Evolutionary conservation across 1,284 basidiomycete genomes (phyloP).

Genomic region (Coniferiporia sulphurascens): DNA sequence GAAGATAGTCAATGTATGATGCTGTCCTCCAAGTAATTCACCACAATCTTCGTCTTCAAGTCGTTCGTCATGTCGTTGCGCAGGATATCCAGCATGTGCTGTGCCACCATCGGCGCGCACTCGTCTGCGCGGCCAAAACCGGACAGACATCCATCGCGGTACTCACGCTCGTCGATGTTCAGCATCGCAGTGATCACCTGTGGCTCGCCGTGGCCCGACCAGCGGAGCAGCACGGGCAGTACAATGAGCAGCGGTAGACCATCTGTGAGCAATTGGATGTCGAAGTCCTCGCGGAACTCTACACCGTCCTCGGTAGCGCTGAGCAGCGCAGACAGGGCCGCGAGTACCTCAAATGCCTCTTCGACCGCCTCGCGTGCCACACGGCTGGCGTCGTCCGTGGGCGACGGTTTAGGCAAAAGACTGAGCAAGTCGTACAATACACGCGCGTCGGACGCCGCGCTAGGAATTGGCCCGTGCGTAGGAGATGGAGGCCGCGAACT

Average conservation of each 20-base stretch:
- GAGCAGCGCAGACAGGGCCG: slow-evolving; percentile 51
- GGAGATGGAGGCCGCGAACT: slow-evolving; percentile 66
- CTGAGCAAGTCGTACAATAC: slow-evolving; percentile 54
- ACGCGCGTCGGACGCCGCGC: slow-evolving; percentile 51
- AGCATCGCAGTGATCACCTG: slow-evolving; percentile 49
- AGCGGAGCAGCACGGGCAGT: slow-evolving; percentile 57
- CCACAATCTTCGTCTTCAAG: slow-evolving; percentile 31
- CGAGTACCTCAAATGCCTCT: slow-evolving; percentile 64
- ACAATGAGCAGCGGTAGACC: slow-evolving; percentile 67
- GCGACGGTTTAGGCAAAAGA: slow-evolving; percentile 55
- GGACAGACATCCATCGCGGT: slow-evolving; percentile 58
- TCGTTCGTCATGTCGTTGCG: slow-evolving; percentile 29
- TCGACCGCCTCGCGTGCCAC: slow-evolving; percentile 71
- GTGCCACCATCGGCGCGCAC: slow-evolving; percentile 53
- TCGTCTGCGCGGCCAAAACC: slow-evolving; percentile 76
- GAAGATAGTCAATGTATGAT: slow-evolving; percentile 27
- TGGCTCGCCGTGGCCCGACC: slow-evolving; percentile 29
- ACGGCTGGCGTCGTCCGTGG: slow-evolving; percentile 38
- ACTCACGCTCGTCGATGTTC: slow-evolving; percentile 54
- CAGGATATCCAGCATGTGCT: slow-evolving; percentile 49
- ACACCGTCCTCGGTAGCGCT: slow-evolving; percentile 37
- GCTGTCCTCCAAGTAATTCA: slow-evolving; percentile 47
- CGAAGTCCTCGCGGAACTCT: slow-evolving; percentile 36
- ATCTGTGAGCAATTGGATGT: slow-evolving; percentile 41
- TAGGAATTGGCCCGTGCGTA: slow-evolving; percentile 30